Percentiles rank a stretch among this genome's conserved stretches.
Conservation (phyloP, 306 rosid genomes). For the Calophaca sinica region DNA sequence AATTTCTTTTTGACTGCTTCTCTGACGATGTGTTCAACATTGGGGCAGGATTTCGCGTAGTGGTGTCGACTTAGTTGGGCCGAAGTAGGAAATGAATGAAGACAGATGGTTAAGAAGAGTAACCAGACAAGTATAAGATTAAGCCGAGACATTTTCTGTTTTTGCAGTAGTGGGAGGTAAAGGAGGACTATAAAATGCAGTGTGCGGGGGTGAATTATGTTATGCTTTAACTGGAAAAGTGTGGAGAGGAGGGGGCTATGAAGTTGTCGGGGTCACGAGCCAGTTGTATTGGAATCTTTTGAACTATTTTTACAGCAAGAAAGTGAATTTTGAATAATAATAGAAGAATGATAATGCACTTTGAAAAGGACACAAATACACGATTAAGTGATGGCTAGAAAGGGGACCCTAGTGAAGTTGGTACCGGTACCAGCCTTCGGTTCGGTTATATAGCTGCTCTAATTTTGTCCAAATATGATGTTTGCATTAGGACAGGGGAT, state of each 20-base stretch:
- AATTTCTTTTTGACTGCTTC: conserved; percentile 68
- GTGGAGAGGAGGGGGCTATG: not conserved
- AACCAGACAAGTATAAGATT: conserved; percentile 45
- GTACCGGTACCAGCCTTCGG: conserved; percentile 3
- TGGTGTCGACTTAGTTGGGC: conserved; percentile 70
- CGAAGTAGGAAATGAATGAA: conserved; percentile 52
- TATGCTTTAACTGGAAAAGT: conserved; percentile 44
- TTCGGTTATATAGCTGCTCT: conserved; percentile 3
- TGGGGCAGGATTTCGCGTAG: conserved; percentile 77
- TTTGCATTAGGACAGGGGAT: not conserved
- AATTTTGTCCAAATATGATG: conserved; percentile 28
- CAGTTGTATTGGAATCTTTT: conserved; percentile 52
- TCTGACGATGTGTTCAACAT: conserved; percentile 75
- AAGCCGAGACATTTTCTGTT: conserved; percentile 54
- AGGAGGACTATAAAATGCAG: conserved; percentile 21
- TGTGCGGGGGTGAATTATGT: conserved; percentile 26
- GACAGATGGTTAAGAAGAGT: conserved; percentile 50
- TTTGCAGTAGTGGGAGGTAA: not conserved
- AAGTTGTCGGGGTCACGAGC: conserved; percentile 55
- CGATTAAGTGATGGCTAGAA: not conserved
- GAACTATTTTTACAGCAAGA: conserved; percentile 38
- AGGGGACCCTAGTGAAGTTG: conserved; percentile 41
- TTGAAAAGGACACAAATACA: conserved; percentile 46
- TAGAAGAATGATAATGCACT: conserved; percentile 41
- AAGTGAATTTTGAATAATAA: conserved; percentile 48